Evolutionary conservation across 176 grass and related monocot species (phyloP).

Genomic region (Panicum miliaceum): DNA sequence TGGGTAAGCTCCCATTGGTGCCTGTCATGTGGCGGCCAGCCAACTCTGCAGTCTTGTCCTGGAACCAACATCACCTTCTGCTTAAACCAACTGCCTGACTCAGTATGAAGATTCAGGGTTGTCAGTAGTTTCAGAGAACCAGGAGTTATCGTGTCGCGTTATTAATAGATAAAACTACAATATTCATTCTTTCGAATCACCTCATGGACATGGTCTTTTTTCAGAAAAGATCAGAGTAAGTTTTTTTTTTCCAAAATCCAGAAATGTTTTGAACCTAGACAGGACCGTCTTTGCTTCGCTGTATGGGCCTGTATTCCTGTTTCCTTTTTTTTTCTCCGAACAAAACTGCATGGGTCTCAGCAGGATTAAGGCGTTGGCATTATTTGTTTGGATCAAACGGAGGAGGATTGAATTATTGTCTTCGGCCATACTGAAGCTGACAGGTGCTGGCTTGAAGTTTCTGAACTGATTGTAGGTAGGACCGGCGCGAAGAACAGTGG

Average conservation of each 20-base stretch:
- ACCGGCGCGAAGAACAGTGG: neutral
- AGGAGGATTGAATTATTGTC: neutral
- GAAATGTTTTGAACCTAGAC: neutral
- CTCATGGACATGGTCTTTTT: no score
- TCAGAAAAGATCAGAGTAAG: no score
- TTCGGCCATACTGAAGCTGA: neutral
- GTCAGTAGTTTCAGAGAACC: neutral
- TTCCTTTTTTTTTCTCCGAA: neutral
- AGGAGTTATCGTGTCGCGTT: neutral
- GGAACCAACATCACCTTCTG: neutral
- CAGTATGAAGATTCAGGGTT: neutral
- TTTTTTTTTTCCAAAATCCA: neutral
- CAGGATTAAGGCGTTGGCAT: neutral
- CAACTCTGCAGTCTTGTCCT: conserved; percentile 20
- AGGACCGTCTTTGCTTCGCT: no score
- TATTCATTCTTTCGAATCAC: no score
- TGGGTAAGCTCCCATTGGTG: neutral
- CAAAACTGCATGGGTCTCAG: neutral
- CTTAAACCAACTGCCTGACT: neutral
- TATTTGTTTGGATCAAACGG: neutral
- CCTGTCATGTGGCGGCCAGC: conserved; percentile 6
- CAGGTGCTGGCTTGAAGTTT: neutral
- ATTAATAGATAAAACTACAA: neutral
- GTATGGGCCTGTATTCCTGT: neutral
- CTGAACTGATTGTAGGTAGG: neutral